Conservation (phyloP, 192 early-diverging fungal species). For the Oehlia diaphana region DNA sequence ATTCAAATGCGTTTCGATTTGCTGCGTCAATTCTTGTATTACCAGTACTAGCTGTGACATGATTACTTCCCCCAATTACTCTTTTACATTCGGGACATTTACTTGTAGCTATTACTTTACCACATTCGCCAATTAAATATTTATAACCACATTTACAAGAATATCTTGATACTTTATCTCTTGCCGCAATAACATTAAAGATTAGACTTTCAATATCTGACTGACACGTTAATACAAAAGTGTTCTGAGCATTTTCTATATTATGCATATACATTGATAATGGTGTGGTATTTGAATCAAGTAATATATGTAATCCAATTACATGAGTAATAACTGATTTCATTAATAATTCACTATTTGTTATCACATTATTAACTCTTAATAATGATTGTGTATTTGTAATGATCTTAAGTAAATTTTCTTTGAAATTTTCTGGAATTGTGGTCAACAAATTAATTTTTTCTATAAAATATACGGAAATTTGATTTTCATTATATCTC, state of each 20-base stretch:
- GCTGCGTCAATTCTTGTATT: not conserved
- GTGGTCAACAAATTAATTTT: not conserved
- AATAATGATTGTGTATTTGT: not conserved
- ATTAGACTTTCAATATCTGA: constrained; percentile 16
- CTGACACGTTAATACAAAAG: constrained; percentile 8
- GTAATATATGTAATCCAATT: constrained; percentile 9
- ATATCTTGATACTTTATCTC: not conserved
- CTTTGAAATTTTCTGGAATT: not conserved
- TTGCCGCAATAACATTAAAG: not conserved
- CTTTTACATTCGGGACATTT: not conserved
- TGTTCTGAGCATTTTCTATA: not conserved
- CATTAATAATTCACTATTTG: constrained; percentile 12
- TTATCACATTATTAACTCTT: not conserved
- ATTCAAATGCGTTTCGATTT: not conserved
- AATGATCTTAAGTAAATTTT: not conserved
- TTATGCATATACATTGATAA: constrained; percentile 14
- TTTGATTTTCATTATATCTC: not conserved
- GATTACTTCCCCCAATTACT: not conserved
- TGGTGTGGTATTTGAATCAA: constrained; percentile 5
- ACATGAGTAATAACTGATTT: constrained; percentile 22
- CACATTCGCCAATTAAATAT: constrained; percentile 1
- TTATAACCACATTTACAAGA: not conserved
- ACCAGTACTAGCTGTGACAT: not conserved
- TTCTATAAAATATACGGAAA: not conserved
- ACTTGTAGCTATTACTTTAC: not conserved